A percentile compares a stretch with the other conserved stretches of the same genome.
Evolutionary conservation across 2,329 filamentous ascomycete genomes (phyloP).

Genomic region (Curvularia spicifera): DNA sequence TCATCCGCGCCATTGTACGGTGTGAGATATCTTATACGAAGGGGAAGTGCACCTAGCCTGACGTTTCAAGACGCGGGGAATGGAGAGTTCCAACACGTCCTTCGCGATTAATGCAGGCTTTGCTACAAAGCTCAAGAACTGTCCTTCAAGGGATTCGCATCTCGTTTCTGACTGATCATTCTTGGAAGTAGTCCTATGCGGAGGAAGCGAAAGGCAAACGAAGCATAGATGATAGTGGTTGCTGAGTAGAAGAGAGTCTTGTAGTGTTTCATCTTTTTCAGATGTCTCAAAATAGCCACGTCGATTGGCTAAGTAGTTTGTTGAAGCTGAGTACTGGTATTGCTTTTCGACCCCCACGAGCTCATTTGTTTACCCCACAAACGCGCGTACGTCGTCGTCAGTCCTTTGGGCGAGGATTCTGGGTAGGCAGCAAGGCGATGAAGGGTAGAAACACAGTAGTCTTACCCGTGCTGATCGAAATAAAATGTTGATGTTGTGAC

Average conservation of each 20-base stretch:
- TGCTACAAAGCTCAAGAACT: too few species aligned
- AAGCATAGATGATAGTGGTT: conserved; percentile 24
- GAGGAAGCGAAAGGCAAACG: conserved; percentile 26
- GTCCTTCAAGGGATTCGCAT: conserved; percentile 1
- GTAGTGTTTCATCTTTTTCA: conserved; percentile 24
- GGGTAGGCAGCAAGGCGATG: background rate
- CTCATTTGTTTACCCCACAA: conserved; percentile 12
- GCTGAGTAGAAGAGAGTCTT: conserved; percentile 27
- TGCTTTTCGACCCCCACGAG: background rate
- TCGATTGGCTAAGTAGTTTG: background rate
- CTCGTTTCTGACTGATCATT: conserved; percentile 9
- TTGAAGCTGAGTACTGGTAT: background rate
- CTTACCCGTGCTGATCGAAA: background rate
- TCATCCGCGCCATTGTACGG: background rate
- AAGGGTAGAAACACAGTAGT: background rate
- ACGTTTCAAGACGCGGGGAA: background rate
- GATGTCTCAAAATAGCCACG: background rate
- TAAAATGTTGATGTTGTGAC: background rate
- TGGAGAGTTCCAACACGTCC: background rate
- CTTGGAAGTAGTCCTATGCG: conserved; percentile 22
- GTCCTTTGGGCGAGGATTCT: background rate
- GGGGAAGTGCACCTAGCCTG: background rate
- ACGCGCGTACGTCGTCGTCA: conserved; percentile 2
- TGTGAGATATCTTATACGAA: background rate
- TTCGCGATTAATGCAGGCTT: background rate